phyloP scores from a whole-genome alignment of 768 basidiomycete species.

The Pisolithus albus region DNA sequence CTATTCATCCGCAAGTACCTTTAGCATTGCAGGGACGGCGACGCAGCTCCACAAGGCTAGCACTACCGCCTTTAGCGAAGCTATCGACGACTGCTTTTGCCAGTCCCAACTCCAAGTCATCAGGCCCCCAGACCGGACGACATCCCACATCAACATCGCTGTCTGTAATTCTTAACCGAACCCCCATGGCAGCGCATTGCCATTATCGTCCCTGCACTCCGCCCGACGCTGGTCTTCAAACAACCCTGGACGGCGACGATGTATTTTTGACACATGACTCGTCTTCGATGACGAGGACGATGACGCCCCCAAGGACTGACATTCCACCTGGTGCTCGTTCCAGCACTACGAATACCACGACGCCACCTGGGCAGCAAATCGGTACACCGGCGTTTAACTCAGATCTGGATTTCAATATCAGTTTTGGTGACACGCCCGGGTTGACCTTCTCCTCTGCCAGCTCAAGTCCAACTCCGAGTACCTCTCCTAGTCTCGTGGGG shows the following conservation, averaged over 20 bases:
- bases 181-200: not conserved
- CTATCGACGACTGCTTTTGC: constrained; percentile 7
- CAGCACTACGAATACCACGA: not conserved
- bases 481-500: constrained; percentile 18
- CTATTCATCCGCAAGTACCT: not conserved
- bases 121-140: constrained; percentile 17
- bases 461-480: constrained; percentile 7
- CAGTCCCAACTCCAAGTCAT: constrained; percentile 4
- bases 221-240: constrained; percentile 10
- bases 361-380: not conserved
- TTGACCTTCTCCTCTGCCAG: constrained; percentile 13
- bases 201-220: constrained; percentile 1
- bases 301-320: not conserved
- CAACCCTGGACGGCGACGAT: not conserved
- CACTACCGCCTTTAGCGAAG: not conserved
- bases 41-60: constrained; percentile 1
- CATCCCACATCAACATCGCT: not conserved
- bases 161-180: not conserved
- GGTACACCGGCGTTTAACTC: constrained; percentile 6
- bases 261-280: not conserved
- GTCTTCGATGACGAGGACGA: not conserved
- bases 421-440: constrained; percentile 5
- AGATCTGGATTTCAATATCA: constrained; percentile 16
- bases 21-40: not conserved
- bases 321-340: not conserved